Base-by-base conservation (phyloP, 306 rosid genomes). In the Styphnolobium japonicum region DNA sequence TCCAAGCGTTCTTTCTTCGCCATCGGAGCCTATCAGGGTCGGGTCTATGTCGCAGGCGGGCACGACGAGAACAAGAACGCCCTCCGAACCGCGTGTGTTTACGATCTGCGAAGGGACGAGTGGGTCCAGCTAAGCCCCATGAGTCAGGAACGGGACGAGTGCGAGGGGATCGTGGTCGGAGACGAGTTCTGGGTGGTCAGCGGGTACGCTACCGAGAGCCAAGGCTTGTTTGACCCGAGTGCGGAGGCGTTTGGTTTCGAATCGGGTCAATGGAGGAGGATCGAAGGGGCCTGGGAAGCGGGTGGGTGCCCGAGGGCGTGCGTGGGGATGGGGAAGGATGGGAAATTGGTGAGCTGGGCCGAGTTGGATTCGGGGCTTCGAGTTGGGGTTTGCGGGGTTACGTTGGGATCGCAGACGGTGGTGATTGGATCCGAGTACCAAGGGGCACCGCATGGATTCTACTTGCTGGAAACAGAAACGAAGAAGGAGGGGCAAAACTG, bases 31-130 rank as follows among this genome's bases (percentile, higher is more conserved):
- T 40, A 12, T 0, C 7, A 6, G 7, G 77, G 75, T 29, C 69
- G 37, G 22, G 51, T 78, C 9, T 56, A 42, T 7, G 45, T 78
- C 11, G 76, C 77, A 16, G 82, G 82, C 7, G 82, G 82, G 48
- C 82, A 78, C 14, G 82, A 78, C 19, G 77, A 78, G 62, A 57
- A 43, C 77, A 78, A 78, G 70, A 78, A 78, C 51, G 82, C 82
- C 4, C 67, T 67, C 14, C 43, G 22, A 14, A 31, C 77, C 39
- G 82, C 77, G 37, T 68, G 48, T 76, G 70, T 57, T 19, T 78
- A 78, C 25, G 62, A 78, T 5, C 3, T 68, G 39, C 2, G 36
- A 10, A 15, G 40, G 8, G 51, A 78, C 61, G 62, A 78, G 77
- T 78, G 82, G 82, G 0, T 4, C 0, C 61, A 67, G 39, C 16